Conservation (phyloP, 805 yeast species). For the Cyberlindnera galapagoensis region DNA sequence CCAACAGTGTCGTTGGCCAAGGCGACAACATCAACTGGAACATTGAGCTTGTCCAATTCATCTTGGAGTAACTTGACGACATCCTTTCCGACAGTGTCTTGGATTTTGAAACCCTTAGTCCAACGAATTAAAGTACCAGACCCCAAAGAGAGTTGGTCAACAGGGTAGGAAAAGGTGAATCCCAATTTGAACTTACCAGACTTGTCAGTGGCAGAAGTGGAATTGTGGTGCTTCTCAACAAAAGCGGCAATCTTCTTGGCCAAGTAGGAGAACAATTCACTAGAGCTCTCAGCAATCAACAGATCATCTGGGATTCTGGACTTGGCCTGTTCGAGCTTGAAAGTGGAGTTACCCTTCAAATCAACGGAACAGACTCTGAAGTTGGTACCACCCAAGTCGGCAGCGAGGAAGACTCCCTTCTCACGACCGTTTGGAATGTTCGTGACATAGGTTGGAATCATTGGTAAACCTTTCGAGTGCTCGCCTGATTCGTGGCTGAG, state of each 20-base stretch:
- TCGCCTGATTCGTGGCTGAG: constrained; percentile 36
- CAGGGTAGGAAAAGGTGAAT: constrained; percentile 92
- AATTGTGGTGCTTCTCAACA: constrained; percentile 54
- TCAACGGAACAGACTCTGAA: constrained; percentile 88
- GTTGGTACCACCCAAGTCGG: constrained; percentile 95
- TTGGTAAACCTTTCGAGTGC: constrained; percentile 52
- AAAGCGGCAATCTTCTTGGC: constrained; percentile 67
- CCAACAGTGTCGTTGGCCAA: constrained; percentile 96
- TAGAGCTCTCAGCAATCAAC: constrained; percentile 56
- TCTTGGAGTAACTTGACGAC: constrained; percentile 68
- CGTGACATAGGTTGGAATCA: constrained; percentile 92
- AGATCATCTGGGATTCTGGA: constrained; percentile 72
- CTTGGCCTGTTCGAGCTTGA: constrained; percentile 68
- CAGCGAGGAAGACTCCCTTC: constrained; percentile 77
- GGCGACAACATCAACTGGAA: constrained; percentile 74
- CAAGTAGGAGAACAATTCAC: constrained; percentile 65
- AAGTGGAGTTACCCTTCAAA: constrained; percentile 74
- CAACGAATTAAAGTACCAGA: constrained; percentile 83
- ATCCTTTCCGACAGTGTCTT: constrained; percentile 80
- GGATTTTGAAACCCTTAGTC: constrained; percentile 92
- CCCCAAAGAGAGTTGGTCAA: constrained; percentile 73
- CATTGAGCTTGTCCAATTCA: constrained; percentile 51
- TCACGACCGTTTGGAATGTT: constrained; percentile 82
- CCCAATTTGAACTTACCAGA: constrained; percentile 59
- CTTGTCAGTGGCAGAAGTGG: constrained; percentile 16